A percentile compares a stretch with the other conserved stretches of the same genome.
Conservation (phyloP, 2,329 filamentous ascomycete species). For the Cladophialophora carrionii region DNA sequence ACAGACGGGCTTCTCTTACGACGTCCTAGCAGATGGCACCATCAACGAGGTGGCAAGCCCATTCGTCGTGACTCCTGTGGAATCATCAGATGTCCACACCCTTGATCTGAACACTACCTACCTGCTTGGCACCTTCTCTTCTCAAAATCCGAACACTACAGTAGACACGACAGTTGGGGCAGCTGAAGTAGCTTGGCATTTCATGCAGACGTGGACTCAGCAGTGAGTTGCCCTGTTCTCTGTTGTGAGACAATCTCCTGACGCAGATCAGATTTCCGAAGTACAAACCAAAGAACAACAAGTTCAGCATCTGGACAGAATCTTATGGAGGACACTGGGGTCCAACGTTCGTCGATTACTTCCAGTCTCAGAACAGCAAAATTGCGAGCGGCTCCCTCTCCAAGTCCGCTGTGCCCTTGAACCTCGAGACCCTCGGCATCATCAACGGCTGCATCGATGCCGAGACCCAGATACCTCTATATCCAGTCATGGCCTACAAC, state of each 20-base stretch:
- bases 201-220: conserved; percentile 59
- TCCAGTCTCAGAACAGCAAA: conserved; percentile 39
- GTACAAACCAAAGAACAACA: conserved; percentile 58
- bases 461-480: conserved; percentile 50
- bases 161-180: conserved; percentile 47
- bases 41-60: conserved; percentile 40
- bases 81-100: conserved; percentile 39
- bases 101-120: conserved; percentile 57
- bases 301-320: conserved; percentile 37
- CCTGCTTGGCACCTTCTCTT: conserved; percentile 57
- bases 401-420: conserved; percentile 33
- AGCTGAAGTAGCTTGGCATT: conserved; percentile 57
- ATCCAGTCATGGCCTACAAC: conserved; percentile 53
- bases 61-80: conserved; percentile 40
- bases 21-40: conserved; percentile 49
- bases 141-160: conserved; percentile 46
- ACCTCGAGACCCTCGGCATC: conserved; percentile 53
- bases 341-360: conserved; percentile 38
- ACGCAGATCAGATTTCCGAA: conserved; percentile 51
- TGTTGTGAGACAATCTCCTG: background rate
- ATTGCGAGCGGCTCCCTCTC: conserved; percentile 35
- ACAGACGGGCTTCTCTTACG: conserved; percentile 62
- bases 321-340: conserved; percentile 41
- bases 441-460: conserved; percentile 55
- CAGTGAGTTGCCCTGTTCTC: background rate